Conservation (phyloP, 768 basidiomycete genomes). For the Lactifluus volemus region DNA sequence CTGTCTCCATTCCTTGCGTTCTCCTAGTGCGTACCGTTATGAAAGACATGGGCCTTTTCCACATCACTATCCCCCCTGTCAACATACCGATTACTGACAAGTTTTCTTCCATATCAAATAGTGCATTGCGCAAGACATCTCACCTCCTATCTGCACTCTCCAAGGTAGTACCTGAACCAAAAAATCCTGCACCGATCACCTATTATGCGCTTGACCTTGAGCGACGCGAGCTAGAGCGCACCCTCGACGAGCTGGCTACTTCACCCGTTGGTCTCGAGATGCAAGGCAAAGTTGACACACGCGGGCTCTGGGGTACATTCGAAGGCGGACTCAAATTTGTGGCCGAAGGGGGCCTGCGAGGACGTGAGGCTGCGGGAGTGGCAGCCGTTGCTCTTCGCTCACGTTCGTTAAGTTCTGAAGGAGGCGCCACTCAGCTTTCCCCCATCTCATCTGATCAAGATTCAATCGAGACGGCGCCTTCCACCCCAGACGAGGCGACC, state of each 20-base stretch:
- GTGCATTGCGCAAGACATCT: conserved; percentile 83
- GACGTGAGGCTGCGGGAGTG: conserved; percentile 11
- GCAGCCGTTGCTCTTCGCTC: neutral
- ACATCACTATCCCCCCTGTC: no score
- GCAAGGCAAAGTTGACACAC: conserved; percentile 63
- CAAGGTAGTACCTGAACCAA: conserved; percentile 34
- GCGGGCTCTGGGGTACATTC: conserved; percentile 88
- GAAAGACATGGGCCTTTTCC: no score
- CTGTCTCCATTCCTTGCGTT: no score
- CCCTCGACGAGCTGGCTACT: conserved; percentile 54
- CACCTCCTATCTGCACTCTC: conserved; percentile 73
- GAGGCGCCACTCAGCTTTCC: no score
- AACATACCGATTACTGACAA: neutral
- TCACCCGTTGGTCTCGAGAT: conserved; percentile 58
- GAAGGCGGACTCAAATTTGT: conserved; percentile 81
- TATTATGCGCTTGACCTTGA: conserved; percentile 95
- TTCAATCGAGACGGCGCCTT: no score
- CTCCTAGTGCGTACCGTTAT: no score
- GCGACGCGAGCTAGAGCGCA: conserved; percentile 72
- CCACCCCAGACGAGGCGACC: no score
- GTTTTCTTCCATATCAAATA: conserved; percentile 25
- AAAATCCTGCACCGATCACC: conserved; percentile 44
- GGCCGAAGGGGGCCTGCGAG: conserved; percentile 49
- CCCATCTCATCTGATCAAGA: no score
- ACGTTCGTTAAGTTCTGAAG: conserved; percentile 26